Conservation (phyloP, 306 rosid species). For the Mimosa pudica region DNA sequence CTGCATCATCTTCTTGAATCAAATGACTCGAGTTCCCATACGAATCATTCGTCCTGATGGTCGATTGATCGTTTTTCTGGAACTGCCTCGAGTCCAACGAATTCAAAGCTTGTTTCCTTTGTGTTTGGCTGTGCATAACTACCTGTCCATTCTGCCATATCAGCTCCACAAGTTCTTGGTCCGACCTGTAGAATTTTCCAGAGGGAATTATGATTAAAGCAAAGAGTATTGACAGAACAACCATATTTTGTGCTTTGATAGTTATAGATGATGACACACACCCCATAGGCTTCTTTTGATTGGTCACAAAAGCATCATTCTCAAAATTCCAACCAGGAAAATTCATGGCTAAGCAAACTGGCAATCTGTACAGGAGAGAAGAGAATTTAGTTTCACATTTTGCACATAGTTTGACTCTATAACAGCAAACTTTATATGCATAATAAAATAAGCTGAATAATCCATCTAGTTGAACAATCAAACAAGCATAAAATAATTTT, state of each 20-base stretch:
- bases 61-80: constrained; percentile 56
- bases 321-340: constrained; percentile 73
- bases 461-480: constrained; percentile 28
- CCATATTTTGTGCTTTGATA: constrained; percentile 22
- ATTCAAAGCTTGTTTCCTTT: constrained; percentile 42
- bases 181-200: constrained; percentile 58
- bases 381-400: constrained; percentile 35
- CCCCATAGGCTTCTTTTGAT: constrained; percentile 70
- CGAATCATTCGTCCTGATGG: constrained; percentile 43
- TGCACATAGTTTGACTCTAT: constrained; percentile 23
- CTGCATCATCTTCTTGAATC: constrained; percentile 70
- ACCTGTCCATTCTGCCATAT: constrained; percentile 89
- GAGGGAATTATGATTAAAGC: constrained; percentile 27
- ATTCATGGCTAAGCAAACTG: constrained; percentile 60
- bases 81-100: constrained; percentile 46
- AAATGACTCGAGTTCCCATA: constrained; percentile 58
- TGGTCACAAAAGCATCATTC: constrained; percentile 50
- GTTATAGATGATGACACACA: constrained; percentile 49
- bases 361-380: constrained; percentile 43
- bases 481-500: constrained; percentile 20
- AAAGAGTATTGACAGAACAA: constrained; percentile 34
- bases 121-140: constrained; percentile 73
- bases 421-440: constrained; percentile 3
- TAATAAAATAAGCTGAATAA: constrained; percentile 30
- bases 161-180: constrained; percentile 80